Percentiles rank a stretch among this genome's conserved stretches.
phyloP scores from a whole-genome alignment of 768 basidiomycete species.

The Podaxis pistillaris region DNA sequence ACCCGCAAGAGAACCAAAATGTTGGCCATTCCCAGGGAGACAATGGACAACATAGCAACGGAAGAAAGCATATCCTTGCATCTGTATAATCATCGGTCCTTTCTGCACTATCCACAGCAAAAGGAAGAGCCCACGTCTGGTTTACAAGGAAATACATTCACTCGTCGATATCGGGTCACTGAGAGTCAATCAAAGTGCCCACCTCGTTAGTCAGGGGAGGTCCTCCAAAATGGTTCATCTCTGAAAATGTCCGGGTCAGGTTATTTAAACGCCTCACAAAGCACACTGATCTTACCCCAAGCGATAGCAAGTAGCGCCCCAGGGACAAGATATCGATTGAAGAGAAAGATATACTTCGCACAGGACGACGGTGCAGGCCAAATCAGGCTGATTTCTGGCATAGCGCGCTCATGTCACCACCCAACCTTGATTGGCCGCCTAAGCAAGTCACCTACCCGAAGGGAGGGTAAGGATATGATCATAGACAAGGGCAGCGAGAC shows the following conservation, averaged over 20 bases:
- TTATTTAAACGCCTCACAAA: background rate
- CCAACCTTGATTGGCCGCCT: background rate
- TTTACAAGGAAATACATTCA: background rate
- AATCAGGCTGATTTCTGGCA: background rate
- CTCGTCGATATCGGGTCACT: background rate
- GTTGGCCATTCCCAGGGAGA: slow-evolving; percentile 30
- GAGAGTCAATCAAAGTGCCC: background rate
- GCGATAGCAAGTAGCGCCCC: background rate
- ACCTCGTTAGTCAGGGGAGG: background rate
- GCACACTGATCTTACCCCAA: background rate
- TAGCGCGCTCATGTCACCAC: background rate
- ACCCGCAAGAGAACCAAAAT: slow-evolving; percentile 33
- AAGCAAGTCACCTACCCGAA: background rate
- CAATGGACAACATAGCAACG: slow-evolving; percentile 22
- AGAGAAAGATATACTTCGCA: slow-evolving; percentile 2
- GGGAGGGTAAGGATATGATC: slow-evolving; percentile 4
- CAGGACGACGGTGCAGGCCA: slow-evolving; percentile 5
- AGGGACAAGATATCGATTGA: slow-evolving; percentile 3
- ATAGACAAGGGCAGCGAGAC: slow-evolving; percentile 10
- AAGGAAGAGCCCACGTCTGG: background rate
- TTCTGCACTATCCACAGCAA: background rate
- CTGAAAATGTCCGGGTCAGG: background rate
- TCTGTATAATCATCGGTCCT: slow-evolving; percentile 16
- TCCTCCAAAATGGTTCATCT: slow-evolving; percentile 2
- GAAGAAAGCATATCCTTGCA: slow-evolving; percentile 28